Percentiles rank a stretch among this genome's conserved stretches.
Evolutionary conservation across 2,329 filamentous ascomycete genomes (phyloP).

Genomic region (Fusarium sp.): DNA sequence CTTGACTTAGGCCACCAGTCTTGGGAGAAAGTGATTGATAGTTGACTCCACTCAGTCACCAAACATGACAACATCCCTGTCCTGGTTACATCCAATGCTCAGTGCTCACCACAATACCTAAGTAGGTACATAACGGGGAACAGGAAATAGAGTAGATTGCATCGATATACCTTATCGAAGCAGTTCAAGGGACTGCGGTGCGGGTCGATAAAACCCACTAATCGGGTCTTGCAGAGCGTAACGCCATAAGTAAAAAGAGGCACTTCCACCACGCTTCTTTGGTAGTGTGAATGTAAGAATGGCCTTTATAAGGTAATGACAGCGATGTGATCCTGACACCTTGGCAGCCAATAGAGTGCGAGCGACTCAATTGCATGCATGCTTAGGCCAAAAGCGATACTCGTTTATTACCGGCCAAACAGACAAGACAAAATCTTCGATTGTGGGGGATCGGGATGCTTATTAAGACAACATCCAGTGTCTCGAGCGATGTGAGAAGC

Average conservation of each 20-base stretch:
- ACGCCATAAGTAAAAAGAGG: background rate
- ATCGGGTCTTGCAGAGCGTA: background rate
- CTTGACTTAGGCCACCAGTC: background rate
- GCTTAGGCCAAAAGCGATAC: background rate
- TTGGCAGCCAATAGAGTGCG: slow-evolving; percentile 24
- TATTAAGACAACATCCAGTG: background rate
- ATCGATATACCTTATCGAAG: background rate
- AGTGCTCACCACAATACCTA: background rate
- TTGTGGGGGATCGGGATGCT: background rate
- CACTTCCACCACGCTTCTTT: slow-evolving; percentile 1
- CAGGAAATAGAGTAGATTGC: background rate
- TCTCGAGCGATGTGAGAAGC: background rate
- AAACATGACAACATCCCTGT: background rate
- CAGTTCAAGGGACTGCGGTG: background rate
- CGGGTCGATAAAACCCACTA: background rate
- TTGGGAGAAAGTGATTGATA: background rate
- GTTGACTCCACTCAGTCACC: background rate
- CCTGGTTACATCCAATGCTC: background rate
- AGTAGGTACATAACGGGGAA: background rate
- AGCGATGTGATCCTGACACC: slow-evolving; percentile 32
- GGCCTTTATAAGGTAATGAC: background rate
- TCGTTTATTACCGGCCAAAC: slow-evolving; percentile 18
- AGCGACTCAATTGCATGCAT: slow-evolving; percentile 1
- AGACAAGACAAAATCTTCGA: background rate
- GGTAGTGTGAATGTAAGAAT: background rate